phyloP scores from a whole-genome alignment of 306 rosid genomes.

The Pterocarpus santalinus region DNA sequence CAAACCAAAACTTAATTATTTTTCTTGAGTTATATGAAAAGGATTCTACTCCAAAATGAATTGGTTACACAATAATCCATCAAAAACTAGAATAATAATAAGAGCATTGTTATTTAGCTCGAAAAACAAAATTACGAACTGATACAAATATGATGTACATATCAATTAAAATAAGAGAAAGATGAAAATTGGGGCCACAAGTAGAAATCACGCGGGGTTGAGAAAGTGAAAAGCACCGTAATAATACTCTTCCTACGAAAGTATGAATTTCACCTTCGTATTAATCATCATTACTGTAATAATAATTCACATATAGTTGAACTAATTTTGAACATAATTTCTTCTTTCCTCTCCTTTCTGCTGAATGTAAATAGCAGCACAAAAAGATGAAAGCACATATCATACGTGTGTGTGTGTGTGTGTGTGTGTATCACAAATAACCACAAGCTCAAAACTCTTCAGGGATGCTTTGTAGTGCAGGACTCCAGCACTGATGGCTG shows the following conservation, averaged over 20 bases:
- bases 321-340: not conserved
- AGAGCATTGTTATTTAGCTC: too few relatives aligned
- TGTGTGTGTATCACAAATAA: too few relatives aligned
- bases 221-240: too few relatives aligned
- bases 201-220: too few relatives aligned
- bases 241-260: too few relatives aligned
- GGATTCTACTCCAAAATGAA: not conserved
- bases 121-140: too few relatives aligned
- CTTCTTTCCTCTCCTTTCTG: not conserved
- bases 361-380: not conserved
- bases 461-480: constrained; percentile 68
- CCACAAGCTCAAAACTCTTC: constrained; percentile 41
- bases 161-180: too few relatives aligned
- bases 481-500: constrained; percentile 53
- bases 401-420: too few relatives aligned
- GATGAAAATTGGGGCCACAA: too few relatives aligned
- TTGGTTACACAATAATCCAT: not conserved
- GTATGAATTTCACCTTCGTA: too few relatives aligned
- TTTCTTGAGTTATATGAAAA: not conserved
- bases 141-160: too few relatives aligned
- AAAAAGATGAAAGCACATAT: not conserved
- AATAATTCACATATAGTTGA: not conserved
- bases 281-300: not conserved
- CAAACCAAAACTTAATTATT: not conserved
- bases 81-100: not conserved